These are phyloP conservation scores for Rhytidhysteron rufulum DNA, from an alignment of 2,329 filamentous ascomycete genomes.

Conservation along the genomic window DNA sequence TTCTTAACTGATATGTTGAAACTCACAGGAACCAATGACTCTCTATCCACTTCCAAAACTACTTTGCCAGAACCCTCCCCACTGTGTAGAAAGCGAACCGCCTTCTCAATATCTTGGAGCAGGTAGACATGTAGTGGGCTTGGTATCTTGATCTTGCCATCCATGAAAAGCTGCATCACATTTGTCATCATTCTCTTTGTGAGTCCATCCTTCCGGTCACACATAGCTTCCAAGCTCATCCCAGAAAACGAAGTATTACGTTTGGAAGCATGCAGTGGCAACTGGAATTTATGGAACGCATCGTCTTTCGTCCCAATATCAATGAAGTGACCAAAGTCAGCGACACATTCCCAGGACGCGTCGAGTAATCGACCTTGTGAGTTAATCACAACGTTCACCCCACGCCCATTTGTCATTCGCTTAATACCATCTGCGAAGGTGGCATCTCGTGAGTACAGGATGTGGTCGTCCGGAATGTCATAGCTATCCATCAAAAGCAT, in stretches of 20 bases:
- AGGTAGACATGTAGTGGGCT: constrained; percentile 1
- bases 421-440: constrained; percentile 22
- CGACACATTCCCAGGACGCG: constrained; percentile 21
- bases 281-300: neutral
- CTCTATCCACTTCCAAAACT: constrained; percentile 2
- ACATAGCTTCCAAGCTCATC: constrained; percentile 33
- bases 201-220: constrained; percentile 9
- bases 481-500: constrained; percentile 17
- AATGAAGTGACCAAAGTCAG: constrained; percentile 27
- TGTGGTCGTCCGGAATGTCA: constrained; percentile 25
- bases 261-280: constrained; percentile 1
- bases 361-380: constrained; percentile 22
- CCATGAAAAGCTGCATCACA: neutral
- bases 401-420: constrained; percentile 18
- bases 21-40: neutral
- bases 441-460: constrained; percentile 26
- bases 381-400: constrained; percentile 36
- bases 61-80: constrained; percentile 11
- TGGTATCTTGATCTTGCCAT: neutral
- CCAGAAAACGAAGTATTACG: constrained; percentile 9
- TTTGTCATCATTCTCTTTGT: neutral
- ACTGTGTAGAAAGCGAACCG: constrained; percentile 8
- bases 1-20: neutral
- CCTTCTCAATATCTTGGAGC: constrained; percentile 5
- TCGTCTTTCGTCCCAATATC: constrained; percentile 9